These are phyloP conservation scores for Alloteropsis angusta DNA, from an alignment of 202 grass and related monocot species.

Conservation along the genomic window DNA sequence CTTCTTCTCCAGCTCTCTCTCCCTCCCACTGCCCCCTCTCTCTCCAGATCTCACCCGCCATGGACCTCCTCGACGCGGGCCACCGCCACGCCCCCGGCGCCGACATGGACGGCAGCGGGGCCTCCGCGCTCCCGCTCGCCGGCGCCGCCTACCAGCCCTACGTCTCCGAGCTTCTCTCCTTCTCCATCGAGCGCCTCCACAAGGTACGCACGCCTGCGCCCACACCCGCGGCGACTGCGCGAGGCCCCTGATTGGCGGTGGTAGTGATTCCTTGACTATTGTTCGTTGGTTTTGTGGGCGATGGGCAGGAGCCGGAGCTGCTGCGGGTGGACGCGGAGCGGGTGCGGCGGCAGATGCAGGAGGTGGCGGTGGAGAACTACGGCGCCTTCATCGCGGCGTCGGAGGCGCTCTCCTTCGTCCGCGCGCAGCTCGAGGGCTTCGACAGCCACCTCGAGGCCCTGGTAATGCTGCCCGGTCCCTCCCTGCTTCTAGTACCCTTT, in stretches of 20 bases:
- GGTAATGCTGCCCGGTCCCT: conserved; percentile 35
- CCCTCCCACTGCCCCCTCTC: background rate
- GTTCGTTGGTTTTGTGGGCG: background rate
- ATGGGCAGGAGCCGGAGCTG: conserved; percentile 78
- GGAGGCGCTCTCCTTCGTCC: conserved; percentile 89
- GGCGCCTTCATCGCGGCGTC: conserved; percentile 83
- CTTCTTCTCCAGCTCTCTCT: conserved; percentile 1
- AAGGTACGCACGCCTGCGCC: conserved; percentile 39
- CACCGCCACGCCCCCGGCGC: conserved; percentile 9
- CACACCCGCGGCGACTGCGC: background rate
- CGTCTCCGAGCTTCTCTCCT: conserved; percentile 99
- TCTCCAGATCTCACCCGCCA: conserved; percentile 49
- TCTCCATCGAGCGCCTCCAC: conserved; percentile 97
- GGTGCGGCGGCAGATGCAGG: conserved; percentile 97
- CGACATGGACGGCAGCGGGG: background rate
- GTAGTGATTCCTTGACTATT: background rate
- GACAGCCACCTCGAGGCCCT: conserved; percentile 79
- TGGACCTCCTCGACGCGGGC: conserved; percentile 46
- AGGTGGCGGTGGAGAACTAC: conserved; percentile 98
- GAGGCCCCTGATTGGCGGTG: background rate
- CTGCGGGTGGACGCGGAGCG: conserved; percentile 95
- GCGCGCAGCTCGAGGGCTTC: conserved; percentile 77
- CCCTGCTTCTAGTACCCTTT: background rate
- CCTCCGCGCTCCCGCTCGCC: conserved; percentile 45
- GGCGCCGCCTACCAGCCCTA: conserved; percentile 69